A percentile compares a stretch with the other conserved stretches of the same genome.
Conservation (phyloP, 1,139 yeast genomes). For the Wickerhamiella infanticola region DNA sequence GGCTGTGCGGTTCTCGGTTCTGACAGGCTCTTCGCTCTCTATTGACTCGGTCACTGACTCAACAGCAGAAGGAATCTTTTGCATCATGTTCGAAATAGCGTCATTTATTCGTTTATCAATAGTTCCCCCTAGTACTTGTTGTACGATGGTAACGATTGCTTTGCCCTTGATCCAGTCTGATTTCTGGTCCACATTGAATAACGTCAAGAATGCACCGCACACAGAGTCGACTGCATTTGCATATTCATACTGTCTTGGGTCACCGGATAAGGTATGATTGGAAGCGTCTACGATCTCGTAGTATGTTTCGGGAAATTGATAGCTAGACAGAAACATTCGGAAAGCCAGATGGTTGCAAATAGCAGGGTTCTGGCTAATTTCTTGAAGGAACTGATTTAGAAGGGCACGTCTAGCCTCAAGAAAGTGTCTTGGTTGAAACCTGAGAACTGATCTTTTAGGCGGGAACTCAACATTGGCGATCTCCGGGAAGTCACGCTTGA, state of each 20-base stretch:
- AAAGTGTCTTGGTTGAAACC: conserved; percentile 41
- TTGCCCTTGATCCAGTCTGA: conserved; percentile 70
- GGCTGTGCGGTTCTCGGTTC: conserved; percentile 28
- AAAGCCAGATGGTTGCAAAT: conserved; percentile 64
- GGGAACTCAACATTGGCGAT: conserved; percentile 45
- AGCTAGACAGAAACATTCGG: conserved; percentile 63
- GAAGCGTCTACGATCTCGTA: conserved; percentile 1
- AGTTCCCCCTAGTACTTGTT: conserved; percentile 77
- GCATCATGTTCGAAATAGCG: conserved; percentile 28
- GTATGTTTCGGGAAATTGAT: conserved; percentile 29
- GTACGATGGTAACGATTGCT: conserved; percentile 66
- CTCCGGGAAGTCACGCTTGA: conserved; percentile 38
- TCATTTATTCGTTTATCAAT: conserved; percentile 57
- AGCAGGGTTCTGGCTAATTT: conserved; percentile 42
- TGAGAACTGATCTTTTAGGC: conserved; percentile 47
- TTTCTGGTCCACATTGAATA: conserved; percentile 53
- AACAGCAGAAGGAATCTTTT: conserved; percentile 37
- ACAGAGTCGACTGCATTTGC: conserved; percentile 58
- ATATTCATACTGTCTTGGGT: conserved; percentile 4
- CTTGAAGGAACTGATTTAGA: conserved; percentile 47
- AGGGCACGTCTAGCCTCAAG: conserved; percentile 50
- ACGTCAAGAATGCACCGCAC: conserved; percentile 54
- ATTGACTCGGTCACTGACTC: conserved; percentile 28
- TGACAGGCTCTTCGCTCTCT: conserved; percentile 32
- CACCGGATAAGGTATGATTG: not conserved